phyloP scores from a whole-genome alignment of 2,329 filamentous ascomycete genomes.

The Phaeosphaeria sp. region DNA sequence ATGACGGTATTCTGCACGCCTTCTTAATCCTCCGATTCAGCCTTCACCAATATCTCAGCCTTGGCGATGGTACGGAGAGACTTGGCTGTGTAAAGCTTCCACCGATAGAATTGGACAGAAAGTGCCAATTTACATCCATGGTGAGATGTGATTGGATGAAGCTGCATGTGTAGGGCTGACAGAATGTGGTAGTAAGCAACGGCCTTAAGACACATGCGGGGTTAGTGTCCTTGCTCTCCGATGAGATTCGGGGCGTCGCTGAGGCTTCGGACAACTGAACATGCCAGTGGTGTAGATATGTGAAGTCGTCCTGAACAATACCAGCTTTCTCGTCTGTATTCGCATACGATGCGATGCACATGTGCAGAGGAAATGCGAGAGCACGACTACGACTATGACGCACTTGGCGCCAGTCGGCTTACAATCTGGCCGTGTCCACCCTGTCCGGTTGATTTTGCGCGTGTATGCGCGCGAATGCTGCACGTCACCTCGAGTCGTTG shows the following conservation, averaged over 20 bases:
- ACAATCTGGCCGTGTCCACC: background rate
- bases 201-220: background rate
- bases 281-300: background rate
- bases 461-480: background rate
- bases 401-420: background rate
- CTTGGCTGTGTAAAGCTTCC: background rate
- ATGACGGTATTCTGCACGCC: too few species aligned
- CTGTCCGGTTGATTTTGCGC: background rate
- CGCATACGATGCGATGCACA: background rate
- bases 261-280: background rate
- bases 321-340: background rate
- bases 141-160: background rate
- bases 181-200: background rate
- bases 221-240: background rate
- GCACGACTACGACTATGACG: background rate
- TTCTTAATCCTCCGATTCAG: background rate
- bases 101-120: background rate
- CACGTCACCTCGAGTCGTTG: background rate
- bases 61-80: background rate
- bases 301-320: background rate
- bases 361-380: background rate
- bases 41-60: background rate
- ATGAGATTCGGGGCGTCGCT: background rate
- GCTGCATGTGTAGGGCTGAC: background rate
- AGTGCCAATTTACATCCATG: background rate